These are phyloP conservation scores for Ogataea angusta DNA, from an alignment of 805 yeast species.

Conservation along the genomic window DNA sequence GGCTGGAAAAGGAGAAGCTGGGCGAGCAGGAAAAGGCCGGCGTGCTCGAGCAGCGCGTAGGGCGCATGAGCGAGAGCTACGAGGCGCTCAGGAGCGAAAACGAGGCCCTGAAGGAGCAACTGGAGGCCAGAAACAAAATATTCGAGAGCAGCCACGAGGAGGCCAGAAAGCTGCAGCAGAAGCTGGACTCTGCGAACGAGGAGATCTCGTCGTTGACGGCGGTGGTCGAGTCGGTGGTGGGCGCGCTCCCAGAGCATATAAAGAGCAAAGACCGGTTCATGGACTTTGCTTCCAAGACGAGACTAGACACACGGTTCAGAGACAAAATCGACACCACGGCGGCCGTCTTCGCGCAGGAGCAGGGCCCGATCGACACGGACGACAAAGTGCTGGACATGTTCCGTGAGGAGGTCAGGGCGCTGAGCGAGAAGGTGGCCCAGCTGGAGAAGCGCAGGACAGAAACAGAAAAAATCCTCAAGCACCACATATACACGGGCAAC, in stretches of 20 bases:
- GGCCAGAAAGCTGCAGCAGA: background rate
- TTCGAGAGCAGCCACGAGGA: background rate
- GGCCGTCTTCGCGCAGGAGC: background rate
- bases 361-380: conserved; percentile 22
- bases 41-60: background rate
- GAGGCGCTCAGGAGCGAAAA: background rate
- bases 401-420: conserved; percentile 28
- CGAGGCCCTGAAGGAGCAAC: background rate
- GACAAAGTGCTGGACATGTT: conserved; percentile 28
- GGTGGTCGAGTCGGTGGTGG: conserved; percentile 4
- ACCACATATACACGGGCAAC: conserved; percentile 26
- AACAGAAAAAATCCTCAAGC: conserved; percentile 20
- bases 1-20: conserved; percentile 7
- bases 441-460: conserved; percentile 21
- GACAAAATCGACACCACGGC: conserved; percentile 2
- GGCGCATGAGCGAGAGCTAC: background rate
- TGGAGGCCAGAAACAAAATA: background rate
- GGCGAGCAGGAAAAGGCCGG: background rate
- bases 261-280: conserved; percentile 9
- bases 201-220: conserved; percentile 2
- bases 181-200: background rate
- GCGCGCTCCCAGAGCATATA: conserved; percentile 10
- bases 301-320: background rate
- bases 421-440: conserved; percentile 22
- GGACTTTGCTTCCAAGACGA: conserved; percentile 1